Percentiles rank a stretch among this genome's conserved stretches.
These are phyloP conservation scores for Polygonum maritimum DNA, from an alignment of 148 eudicot genomes.

Conservation along the genomic window DNA sequence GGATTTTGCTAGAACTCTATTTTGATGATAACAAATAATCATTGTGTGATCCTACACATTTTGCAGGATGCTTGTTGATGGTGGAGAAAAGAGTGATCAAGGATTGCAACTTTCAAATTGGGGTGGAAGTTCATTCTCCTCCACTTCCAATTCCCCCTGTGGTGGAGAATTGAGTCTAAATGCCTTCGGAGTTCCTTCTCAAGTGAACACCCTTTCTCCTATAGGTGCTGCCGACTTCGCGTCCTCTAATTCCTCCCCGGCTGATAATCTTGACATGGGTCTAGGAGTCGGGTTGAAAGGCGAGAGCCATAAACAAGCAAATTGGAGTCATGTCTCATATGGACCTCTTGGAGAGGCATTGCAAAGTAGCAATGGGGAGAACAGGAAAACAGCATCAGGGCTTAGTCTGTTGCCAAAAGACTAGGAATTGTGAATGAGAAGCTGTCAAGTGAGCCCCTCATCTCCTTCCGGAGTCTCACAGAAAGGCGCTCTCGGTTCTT, in stretches of 20 bases:
- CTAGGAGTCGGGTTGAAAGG: slow-evolving; percentile 24
- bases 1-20: neutral
- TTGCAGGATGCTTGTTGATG: slow-evolving; percentile 23
- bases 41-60: neutral
- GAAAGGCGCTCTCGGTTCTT: slow-evolving; percentile 31
- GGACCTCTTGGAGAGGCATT: slow-evolving; percentile 65
- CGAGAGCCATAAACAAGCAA: slow-evolving; percentile 19
- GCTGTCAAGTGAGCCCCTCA: slow-evolving; percentile 22
- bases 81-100: slow-evolving; percentile 15
- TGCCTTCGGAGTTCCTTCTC: slow-evolving; percentile 27
- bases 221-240: slow-evolving; percentile 31
- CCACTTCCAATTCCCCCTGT: slow-evolving; percentile 15
- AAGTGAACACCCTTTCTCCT: slow-evolving; percentile 33
- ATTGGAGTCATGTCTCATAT: slow-evolving; percentile 44
- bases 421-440: slow-evolving; percentile 19
- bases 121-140: slow-evolving; percentile 18
- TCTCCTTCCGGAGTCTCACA: slow-evolving; percentile 53
- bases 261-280: slow-evolving; percentile 28
- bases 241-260: slow-evolving; percentile 44
- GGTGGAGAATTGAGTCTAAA: slow-evolving; percentile 10
- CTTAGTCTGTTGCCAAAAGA: slow-evolving; percentile 26
- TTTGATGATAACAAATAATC: no score
- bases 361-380: slow-evolving; percentile 20
- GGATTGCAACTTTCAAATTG: slow-evolving; percentile 17
- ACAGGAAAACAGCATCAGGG: slow-evolving; percentile 4